Conservation (phyloP, 495 filamentous ascomycete species). For the Apiosordaria backusii region DNA sequence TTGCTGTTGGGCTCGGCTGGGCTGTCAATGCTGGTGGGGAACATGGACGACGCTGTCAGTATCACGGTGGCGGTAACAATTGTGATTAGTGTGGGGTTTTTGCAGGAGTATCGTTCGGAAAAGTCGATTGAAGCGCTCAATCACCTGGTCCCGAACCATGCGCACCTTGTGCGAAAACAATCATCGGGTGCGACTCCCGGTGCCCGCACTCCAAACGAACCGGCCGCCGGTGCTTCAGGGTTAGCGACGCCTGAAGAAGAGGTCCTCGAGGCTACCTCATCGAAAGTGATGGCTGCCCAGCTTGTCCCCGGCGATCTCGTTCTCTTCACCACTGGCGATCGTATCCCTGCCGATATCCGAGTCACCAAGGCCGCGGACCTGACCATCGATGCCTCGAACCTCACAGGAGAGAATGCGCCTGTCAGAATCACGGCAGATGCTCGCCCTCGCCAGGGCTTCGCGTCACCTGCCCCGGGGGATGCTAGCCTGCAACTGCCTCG, state of each 20-base stretch:
- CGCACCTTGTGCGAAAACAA: constrained; percentile 75
- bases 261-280: constrained; percentile 66
- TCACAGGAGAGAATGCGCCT: constrained; percentile 95
- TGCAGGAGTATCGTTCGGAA: constrained; percentile 96
- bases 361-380: constrained; percentile 86
- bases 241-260: constrained; percentile 43
- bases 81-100: constrained; percentile 91
- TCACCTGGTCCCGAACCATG: constrained; percentile 89
- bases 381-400: constrained; percentile 92
- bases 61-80: constrained; percentile 94
- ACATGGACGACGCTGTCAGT: constrained; percentile 92
- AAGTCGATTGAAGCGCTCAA: constrained; percentile 95
- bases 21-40: constrained; percentile 88
- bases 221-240: constrained; percentile 33
- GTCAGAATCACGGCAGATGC: constrained; percentile 72
- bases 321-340: constrained; percentile 89
- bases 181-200: constrained; percentile 27
- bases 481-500: constrained; percentile 34
- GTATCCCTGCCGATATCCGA: constrained; percentile 93
- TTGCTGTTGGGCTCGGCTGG: constrained; percentile 88
- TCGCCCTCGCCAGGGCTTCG: constrained; percentile 53
- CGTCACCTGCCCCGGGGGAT: constrained; percentile 18
- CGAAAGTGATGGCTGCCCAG: constrained; percentile 77
- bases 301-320: constrained; percentile 91
- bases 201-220: constrained; percentile 45